Evolutionary conservation across 2,329 filamentous ascomycete species (phyloP).

Genomic region (Ophioceras dolichostomum): DNA sequence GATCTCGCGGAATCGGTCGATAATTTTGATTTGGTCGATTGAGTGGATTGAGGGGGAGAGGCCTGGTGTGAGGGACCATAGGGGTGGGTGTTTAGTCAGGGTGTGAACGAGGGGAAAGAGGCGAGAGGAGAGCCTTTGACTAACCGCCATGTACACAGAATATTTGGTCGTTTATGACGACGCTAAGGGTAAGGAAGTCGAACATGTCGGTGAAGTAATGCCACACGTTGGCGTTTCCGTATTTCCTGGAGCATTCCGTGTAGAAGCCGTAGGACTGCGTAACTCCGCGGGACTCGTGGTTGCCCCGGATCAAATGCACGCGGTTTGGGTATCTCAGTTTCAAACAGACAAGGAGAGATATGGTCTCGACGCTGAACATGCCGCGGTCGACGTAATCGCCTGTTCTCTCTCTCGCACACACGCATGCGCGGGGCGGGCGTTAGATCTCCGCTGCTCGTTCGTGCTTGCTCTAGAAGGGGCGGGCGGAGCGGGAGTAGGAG

Average conservation of each 20-base stretch:
- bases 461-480: too few relatives aligned
- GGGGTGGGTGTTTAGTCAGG: neutral
- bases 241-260: slow-evolving; percentile 94
- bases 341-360: slow-evolving; percentile 91
- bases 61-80: slow-evolving; percentile 28
- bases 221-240: slow-evolving; percentile 97
- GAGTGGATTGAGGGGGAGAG: slow-evolving; percentile 87
- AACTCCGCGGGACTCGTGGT: slow-evolving; percentile 94
- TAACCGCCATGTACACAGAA: slow-evolving; percentile 92
- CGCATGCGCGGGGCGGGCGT: too few relatives aligned
- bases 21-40: slow-evolving; percentile 99
- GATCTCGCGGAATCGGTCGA: slow-evolving; percentile 96
- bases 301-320: slow-evolving; percentile 91
- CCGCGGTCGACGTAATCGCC: slow-evolving; percentile 97
- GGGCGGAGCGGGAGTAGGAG: too few relatives aligned
- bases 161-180: slow-evolving; percentile 97
- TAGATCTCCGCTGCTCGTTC: too few relatives aligned
- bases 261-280: slow-evolving; percentile 99
- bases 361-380: slow-evolving; percentile 97
- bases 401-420: too few relatives aligned
- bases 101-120: neutral
- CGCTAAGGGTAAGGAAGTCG: slow-evolving; percentile 90
- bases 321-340: slow-evolving; percentile 94
- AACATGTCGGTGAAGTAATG: slow-evolving; percentile 99
- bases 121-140: slow-evolving; percentile 2